Base-by-base conservation (phyloP, 1,284 basidiomycete species). In the Chalciporus sp. region DNA sequence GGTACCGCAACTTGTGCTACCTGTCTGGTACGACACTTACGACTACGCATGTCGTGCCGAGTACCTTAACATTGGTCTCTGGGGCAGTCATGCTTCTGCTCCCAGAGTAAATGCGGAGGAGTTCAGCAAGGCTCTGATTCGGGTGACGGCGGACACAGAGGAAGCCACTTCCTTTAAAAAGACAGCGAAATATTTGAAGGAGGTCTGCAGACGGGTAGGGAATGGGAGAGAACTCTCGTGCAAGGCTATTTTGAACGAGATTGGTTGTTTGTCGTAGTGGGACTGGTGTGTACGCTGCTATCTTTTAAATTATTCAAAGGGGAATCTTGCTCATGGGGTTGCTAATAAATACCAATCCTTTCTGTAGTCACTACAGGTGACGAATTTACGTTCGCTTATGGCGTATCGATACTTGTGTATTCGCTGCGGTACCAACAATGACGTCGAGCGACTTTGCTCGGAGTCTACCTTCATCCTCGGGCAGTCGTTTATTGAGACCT, bases 1-100 rank as follows among this genome's bases (percentile, higher is more conserved):
- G 1, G 3, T 46, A 1, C 47, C 59, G 1, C 58, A 59, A 3
- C 26, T 59, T 11, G 39, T 59, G 14, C 57, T 62, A 14, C 47
- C 57, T 2, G 52, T 50, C 10, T 62, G 57, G 60, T 20, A 3
- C 23, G 62, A 64, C 39, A 64, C 59, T 4, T 61, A 47, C n/a
- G 59, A 61, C 16, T 59, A 44, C 33, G 60, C 51, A 1, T 17
- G n/a, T 3, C 55, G 49, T 7, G 51, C 16, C 1, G 60, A 62
- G 43, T 57, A 35, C 29, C 16, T 63, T 37, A 56, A 61, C n/a
- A 27, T 56, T 6, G 59, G 59, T 17, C 23, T 61, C 20, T 60
- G 43, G 7, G 61, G 40, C 19, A 61, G 11, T 20, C 48, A 42
- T 43, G 26, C 19, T 0, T 33, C 35, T 20, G 51, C 61, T 3